Base-by-base conservation (phyloP, 129 eudicot genomes). In the Smallanthus sonchifolius region DNA sequence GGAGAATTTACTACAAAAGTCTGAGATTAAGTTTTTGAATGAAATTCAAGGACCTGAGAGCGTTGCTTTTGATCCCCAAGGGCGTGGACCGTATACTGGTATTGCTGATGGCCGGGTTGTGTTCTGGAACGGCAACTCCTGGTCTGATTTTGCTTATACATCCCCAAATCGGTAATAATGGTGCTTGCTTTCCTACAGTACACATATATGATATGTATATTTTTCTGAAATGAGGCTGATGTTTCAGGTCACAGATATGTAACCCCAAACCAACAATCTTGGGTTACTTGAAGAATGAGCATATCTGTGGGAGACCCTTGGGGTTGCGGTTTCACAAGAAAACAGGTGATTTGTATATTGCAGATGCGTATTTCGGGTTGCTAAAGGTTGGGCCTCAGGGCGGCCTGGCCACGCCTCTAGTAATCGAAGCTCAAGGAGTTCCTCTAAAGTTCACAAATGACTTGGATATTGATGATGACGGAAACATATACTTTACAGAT, bases 341-440 rank as follows among this genome's bases (percentile, higher is more conserved):
- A 73, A 93, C 87, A 14, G 98, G 98, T 44, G 95, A 93, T 79
- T 43, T 93, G 65, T 93, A 93, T 75, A 90, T 93, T 71, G 98
- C 98, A 15, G 98, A 93, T 84, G 98, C 98, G 13, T 93, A 93
- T 86, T 74, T 90, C 48, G 98, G 98, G 63, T 71, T 93, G 77
- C 67, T 93, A 92, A 93, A 89, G 37, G 98, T 93, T 24, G 98
- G 98, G 59, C 96, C 96, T 61, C 83, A 90, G 68, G 98, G 98
- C 71, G 98, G 98, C 49, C 28, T 87, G 43, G 98, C 98, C 73
- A 86, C 85, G 11, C 79, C 92, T 10, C 86, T 93, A 39, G 69
- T 85, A 66, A 87, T 89, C 42, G 92, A 87, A 79, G 98, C 89
- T 10, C 95, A 93, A 84, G 96, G 95, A 4, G 84, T 90, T 54